Percentiles rank a stretch among this genome's conserved stretches.
phyloP scores from a whole-genome alignment of 805 yeast genomes.

The Wickerhamiella vanderwaltii region DNA sequence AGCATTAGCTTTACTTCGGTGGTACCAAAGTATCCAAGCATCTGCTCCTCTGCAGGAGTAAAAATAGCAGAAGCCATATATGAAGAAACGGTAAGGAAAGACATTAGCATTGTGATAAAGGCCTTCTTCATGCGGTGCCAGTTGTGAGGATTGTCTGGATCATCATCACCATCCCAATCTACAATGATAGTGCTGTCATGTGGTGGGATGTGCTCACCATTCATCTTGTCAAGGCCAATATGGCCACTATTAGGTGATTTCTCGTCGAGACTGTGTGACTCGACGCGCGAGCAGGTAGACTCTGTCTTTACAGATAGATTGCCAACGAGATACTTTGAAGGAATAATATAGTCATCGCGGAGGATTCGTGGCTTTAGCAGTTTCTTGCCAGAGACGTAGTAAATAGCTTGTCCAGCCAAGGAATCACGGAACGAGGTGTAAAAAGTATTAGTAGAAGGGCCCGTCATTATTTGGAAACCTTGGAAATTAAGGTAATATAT shows the following conservation, averaged over 20 bases:
- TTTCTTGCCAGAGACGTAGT: not conserved
- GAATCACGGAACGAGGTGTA: slow-evolving; percentile 4
- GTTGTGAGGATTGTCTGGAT: slow-evolving; percentile 37
- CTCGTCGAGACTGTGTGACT: slow-evolving; percentile 14
- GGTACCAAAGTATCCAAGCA: slow-evolving; percentile 36
- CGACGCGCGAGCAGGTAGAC: not conserved
- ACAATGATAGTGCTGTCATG: slow-evolving; percentile 17
- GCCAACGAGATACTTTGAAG: slow-evolving; percentile 3
- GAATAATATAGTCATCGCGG: not conserved
- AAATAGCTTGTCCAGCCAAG: not conserved
- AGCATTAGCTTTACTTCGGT: slow-evolving; percentile 36
- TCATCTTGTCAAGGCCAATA: not conserved
- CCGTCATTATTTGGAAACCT: too few relatives aligned
- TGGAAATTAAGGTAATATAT: too few relatives aligned
- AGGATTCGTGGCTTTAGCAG: not conserved
- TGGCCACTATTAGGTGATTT: not conserved
- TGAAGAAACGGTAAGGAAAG: slow-evolving; percentile 38
- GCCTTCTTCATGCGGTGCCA: slow-evolving; percentile 38
- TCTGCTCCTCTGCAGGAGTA: slow-evolving; percentile 39
- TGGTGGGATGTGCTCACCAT: not conserved
- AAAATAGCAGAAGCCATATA: slow-evolving; percentile 51
- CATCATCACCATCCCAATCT: slow-evolving; percentile 26
- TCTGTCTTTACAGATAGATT: slow-evolving; percentile 25
- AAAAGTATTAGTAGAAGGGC: too few relatives aligned
- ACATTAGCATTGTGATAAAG: slow-evolving; percentile 31